Evolutionary conservation across 2,329 filamentous ascomycete genomes (phyloP), one percentile per base, ranked within the genome.

Genomic region (Tolypocladium paradoxum): DNA sequence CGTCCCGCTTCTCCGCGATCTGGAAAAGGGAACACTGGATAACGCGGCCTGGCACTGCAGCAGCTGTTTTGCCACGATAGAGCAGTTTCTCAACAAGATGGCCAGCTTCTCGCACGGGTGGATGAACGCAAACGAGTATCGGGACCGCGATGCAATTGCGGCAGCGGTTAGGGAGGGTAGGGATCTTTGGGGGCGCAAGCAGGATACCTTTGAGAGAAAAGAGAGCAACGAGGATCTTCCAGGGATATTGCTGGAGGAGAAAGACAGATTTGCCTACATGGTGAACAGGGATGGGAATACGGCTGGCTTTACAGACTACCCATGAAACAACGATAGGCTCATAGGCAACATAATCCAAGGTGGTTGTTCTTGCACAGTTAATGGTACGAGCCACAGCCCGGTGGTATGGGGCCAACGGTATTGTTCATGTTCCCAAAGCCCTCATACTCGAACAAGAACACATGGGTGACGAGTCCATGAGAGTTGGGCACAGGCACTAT

Each of bases 1-100:
- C 4, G 48, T 70, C 5, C 68, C 67, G 36, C 61, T 71, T 1
- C 55, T 71, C 1, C 67, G 72, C 35, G 65, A 65, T 36, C 65
- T 68, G 43, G 73, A 79, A 55, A 72, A 71, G 56, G 72, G 66
- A 8, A 68, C 71, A 6, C 56, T 82, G 35, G 64, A 64, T 59
- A 75, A 79, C 58, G 76, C 78, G 0, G 75, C 69, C 0, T 85
- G 82, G 82, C 81, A 84, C 64, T 85, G 81, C 69, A 81, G 77
- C 50, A 78, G 72, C 53, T 84, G 82, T 67, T 83, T 83, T 62
- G 67, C 71, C 20, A 83, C 77, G 0, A 65, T 84, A 18, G 70
- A 70, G 4, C 75, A 82, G 62, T 70, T 83, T 58, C 65, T 78
- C 47, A 74, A 72, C 57, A 83, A 83, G 64, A 73, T 83, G 68